phyloP scores from a whole-genome alignment of 2,329 filamentous ascomycete species.

The Paramyrothecium sp. region DNA sequence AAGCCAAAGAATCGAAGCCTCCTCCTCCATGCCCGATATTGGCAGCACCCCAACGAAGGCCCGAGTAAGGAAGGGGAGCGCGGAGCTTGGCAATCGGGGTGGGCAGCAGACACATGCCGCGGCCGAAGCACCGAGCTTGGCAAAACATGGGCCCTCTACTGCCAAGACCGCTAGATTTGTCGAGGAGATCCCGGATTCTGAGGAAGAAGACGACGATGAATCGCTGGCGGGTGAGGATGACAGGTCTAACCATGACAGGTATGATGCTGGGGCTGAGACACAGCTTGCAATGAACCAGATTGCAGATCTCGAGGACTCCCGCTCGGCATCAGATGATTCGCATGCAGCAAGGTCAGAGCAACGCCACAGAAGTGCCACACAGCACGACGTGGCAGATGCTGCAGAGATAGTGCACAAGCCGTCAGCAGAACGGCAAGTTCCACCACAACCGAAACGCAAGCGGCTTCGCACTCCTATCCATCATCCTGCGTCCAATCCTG shows the following conservation, averaged over 20 bases:
- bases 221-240: constrained; percentile 5
- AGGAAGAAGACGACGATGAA: constrained; percentile 36
- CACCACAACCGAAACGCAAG: not conserved
- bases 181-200: constrained; percentile 49
- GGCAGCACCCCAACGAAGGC: constrained; percentile 17
- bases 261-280: constrained; percentile 29
- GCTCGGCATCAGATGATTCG: not conserved
- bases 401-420: constrained; percentile 4
- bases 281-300: constrained; percentile 32
- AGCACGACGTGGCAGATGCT: constrained; percentile 1
- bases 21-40: not conserved
- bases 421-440: constrained; percentile 7
- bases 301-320: constrained; percentile 20
- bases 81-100: constrained; percentile 14
- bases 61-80: constrained; percentile 12
- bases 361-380: constrained; percentile 8
- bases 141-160: constrained; percentile 15
- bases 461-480: constrained; percentile 25
- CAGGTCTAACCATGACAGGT: constrained; percentile 13
- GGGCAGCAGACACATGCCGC: constrained; percentile 10
- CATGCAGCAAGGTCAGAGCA: not conserved
- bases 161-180: constrained; percentile 13
- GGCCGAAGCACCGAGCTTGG: constrained; percentile 11
- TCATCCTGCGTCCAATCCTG: constrained; percentile 13
- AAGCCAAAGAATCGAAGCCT: not conserved